phyloP scores from a whole-genome alignment of 1,284 basidiomycete species.

The Ganoderma sinense region DNA sequence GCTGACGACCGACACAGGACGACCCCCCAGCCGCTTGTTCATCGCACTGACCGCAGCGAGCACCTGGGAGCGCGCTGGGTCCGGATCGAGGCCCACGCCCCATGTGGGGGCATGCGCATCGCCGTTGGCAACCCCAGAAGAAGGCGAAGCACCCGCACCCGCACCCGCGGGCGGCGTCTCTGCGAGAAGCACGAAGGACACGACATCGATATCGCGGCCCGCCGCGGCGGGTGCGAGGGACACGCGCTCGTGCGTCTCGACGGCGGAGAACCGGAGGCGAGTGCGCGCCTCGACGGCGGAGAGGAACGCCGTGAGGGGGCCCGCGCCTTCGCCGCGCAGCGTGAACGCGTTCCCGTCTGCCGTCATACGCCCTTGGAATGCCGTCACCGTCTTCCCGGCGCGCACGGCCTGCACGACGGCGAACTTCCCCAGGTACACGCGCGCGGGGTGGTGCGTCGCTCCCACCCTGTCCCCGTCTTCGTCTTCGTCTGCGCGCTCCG shows the following conservation, averaged over 20 bases:
- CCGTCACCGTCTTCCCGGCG: conserved; percentile 40
- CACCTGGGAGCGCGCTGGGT: conserved; percentile 93
- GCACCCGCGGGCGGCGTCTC: conserved; percentile 50
- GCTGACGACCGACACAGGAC: conserved; percentile 13
- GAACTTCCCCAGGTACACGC: conserved; percentile 7
- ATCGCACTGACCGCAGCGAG: conserved; percentile 92
- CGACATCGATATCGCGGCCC: conserved; percentile 88
- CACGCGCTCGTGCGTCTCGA: conserved; percentile 94
- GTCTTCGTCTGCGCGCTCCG: conserved; percentile 41
- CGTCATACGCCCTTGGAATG: conserved; percentile 85
- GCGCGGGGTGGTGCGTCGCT: conserved; percentile 81
- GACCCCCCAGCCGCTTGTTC: conserved; percentile 52
- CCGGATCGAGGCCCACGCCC: conserved; percentile 95
- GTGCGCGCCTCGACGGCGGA: conserved; percentile 87
- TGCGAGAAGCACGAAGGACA: conserved; percentile 94
- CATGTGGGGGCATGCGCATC: conserved; percentile 79
- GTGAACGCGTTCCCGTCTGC: conserved; percentile 86
- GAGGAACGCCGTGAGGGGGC: conserved; percentile 91
- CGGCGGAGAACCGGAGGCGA: conserved; percentile 83
- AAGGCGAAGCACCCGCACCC: conserved; percentile 50
- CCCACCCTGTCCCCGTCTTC: too few species aligned
- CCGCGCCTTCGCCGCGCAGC: conserved; percentile 92
- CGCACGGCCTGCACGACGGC: conserved; percentile 2
- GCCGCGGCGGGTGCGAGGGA: conserved; percentile 90
- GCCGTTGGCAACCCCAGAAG: conserved; percentile 52